Base-by-base conservation (phyloP, 2,329 filamentous ascomycete species). In the Chalaropsis ovoidea region DNA sequence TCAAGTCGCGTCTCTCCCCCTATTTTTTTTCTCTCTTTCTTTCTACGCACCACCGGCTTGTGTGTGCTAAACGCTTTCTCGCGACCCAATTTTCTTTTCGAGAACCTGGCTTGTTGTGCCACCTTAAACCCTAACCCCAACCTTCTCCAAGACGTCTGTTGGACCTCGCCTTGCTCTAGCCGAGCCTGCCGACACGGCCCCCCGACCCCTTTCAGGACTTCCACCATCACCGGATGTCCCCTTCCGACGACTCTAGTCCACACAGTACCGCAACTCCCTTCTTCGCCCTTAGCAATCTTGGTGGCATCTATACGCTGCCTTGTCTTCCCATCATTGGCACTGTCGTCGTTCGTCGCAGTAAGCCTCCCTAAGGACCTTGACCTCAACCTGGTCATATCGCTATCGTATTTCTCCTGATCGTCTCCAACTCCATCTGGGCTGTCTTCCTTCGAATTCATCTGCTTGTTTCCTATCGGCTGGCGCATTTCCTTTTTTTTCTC, bases 331-430 rank as follows among this genome's bases (percentile, higher is more conserved):
- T 62, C 3, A 60, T 11, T 43, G 60, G 60, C 54, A 31, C 61
- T 54, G 41, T 58, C 39, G 39, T 61, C 45, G 56, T 52, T 43
- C 49, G 49, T 27, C 60, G 39, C 52, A 63, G 49, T 39, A 56
- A 66, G 49, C 65, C 65, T 60, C 65, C 65, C 60, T 66, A 66
- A 66, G 27, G 49, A 45, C 35, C 17, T 49, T 22, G 19, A 27
- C 24, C 15, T 27, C 61, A 35, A 27, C 41, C 60, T 62, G 41
- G 22, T 13, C 7, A 27, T 11, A 27, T 27, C n/a, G 3, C 19
- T 62, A 13, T 11, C 31, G 2, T 31, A 31, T 31, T 31, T 31
- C 31, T 31, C 31, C 31, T 31, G 31, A 17, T 45, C 19, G 10
- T 27, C 19, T 2, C n/a, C 6, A 31, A 7, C 4, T n/a, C 15